These are phyloP conservation scores for Monilinia laxa DNA, from an alignment of 2,329 filamentous ascomycete genomes.

Conservation along the genomic window DNA sequence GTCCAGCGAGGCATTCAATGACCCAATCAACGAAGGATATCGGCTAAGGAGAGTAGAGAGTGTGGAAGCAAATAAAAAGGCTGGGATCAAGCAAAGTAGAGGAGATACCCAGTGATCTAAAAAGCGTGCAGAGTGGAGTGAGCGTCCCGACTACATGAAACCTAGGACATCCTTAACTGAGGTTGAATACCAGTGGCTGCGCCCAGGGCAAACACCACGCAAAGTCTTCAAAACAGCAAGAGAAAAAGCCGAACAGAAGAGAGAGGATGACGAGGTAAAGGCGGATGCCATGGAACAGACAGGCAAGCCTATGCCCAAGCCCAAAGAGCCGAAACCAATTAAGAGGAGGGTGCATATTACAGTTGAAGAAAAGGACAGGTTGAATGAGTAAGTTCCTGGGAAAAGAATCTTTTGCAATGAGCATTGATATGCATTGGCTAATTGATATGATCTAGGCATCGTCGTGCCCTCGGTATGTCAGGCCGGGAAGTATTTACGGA, in stretches of 20 bases:
- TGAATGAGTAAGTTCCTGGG: not conserved
- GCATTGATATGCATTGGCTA: not conserved
- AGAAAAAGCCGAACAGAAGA: not conserved
- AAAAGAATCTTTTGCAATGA: not conserved
- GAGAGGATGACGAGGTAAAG: not conserved
- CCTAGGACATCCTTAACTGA: not conserved
- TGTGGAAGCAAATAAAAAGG: no score
- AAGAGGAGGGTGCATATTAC: not conserved
- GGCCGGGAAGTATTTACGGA: not conserved
- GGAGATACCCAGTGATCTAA: no score
- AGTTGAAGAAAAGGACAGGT: not conserved
- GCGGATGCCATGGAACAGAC: not conserved
- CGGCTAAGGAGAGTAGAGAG: no score
- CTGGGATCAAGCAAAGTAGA: no score
- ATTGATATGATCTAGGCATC: not conserved
- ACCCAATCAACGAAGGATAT: no score
- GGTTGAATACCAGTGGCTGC: constrained; percentile 7
- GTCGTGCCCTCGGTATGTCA: not conserved
- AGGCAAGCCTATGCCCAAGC: not conserved
- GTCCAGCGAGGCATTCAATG: no score
- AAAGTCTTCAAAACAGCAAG: not conserved
- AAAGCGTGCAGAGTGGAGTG: not conserved
- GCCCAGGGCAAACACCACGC: not conserved
- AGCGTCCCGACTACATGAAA: not conserved
- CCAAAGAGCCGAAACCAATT: not conserved